These are phyloP conservation scores for Amanita brunnescens DNA, from an alignment of 768 basidiomycete species.

Conservation along the genomic window DNA sequence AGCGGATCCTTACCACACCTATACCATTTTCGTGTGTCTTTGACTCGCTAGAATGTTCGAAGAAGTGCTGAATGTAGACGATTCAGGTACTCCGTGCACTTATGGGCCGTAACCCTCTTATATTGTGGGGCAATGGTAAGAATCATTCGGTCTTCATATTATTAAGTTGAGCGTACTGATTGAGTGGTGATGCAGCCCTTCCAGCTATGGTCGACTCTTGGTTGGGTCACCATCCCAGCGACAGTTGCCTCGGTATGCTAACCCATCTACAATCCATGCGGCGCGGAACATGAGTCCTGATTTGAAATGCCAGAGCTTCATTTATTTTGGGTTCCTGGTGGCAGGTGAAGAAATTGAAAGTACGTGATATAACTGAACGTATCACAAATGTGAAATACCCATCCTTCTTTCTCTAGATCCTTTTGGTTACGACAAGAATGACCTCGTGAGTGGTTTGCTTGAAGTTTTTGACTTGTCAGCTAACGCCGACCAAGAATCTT, in stretches of 20 bases:
- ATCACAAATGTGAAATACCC: conserved; percentile 1
- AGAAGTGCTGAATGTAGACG: not conserved
- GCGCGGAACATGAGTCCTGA: not conserved
- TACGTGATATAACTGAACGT: conserved; percentile 23
- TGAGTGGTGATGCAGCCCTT: conserved; percentile 38
- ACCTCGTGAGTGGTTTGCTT: conserved; percentile 35
- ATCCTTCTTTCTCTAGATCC: conserved; percentile 24
- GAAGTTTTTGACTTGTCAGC: not conserved
- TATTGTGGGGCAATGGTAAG: conserved; percentile 52
- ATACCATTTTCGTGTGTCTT: conserved; percentile 58
- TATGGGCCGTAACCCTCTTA: conserved; percentile 56
- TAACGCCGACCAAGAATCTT: conserved; percentile 34
- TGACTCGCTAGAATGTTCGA: not conserved
- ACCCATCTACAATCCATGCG: conserved; percentile 3
- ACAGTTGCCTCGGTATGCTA: conserved; percentile 40
- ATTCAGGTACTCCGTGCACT: conserved; percentile 53
- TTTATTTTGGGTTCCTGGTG: conserved; percentile 68
- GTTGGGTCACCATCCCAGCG: conserved; percentile 59
- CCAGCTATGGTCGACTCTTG: conserved; percentile 47
- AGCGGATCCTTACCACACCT: conserved; percentile 67
- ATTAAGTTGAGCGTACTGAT: not conserved
- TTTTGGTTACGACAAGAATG: conserved; percentile 65
- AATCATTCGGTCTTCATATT: not conserved
- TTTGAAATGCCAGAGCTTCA: conserved; percentile 37
- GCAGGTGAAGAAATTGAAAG: conserved; percentile 73